A percentile compares a stretch with the other conserved stretches of the same genome.
Evolutionary conservation across 139 green algal species (phyloP).

Genomic region (Yamagishiella unicocca): DNA sequence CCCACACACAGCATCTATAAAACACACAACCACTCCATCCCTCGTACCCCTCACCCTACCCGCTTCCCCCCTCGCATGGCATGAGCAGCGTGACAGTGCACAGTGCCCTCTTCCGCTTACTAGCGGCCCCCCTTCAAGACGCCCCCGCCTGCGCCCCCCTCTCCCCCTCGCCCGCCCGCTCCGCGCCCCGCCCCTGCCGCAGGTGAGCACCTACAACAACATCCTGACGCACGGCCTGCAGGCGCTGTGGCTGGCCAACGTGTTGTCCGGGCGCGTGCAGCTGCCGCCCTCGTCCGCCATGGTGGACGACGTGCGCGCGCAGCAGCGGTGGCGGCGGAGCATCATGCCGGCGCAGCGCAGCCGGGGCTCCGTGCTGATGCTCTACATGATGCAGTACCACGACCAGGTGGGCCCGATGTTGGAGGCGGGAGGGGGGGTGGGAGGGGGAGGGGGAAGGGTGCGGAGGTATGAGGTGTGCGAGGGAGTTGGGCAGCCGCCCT

Average conservation of each 20-base stretch:
- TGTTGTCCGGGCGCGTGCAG: conserved; percentile 1
- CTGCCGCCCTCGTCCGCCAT: conserved; percentile 20
- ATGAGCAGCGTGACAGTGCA: too few species aligned
- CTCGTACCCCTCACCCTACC: too few species aligned
- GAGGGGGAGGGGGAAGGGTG: too few species aligned
- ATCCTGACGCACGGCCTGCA: conserved; percentile 49
- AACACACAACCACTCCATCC: too few species aligned
- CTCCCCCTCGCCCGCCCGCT: background rate
- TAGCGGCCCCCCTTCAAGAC: too few species aligned
- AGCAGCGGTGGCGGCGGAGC: conserved; percentile 41
- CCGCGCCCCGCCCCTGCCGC: background rate
- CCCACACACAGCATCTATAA: too few species aligned
- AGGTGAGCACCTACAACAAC: conserved; percentile 53
- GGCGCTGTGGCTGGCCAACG: conserved; percentile 50
- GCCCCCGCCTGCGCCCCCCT: background rate
- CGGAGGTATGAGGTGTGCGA: too few species aligned
- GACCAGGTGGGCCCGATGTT: conserved; percentile 31
- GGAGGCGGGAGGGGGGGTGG: background rate
- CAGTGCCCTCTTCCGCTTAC: too few species aligned
- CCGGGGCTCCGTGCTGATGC: conserved; percentile 46
- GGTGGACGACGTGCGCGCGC: conserved; percentile 43
- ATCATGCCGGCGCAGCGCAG: conserved; percentile 36
- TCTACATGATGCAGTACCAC: conserved; percentile 51
- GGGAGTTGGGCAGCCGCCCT: too few species aligned
- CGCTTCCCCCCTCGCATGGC: too few species aligned